These are phyloP conservation scores for Seiridium cupressi DNA, from an alignment of 2,329 filamentous ascomycete species.

Conservation along the genomic window DNA sequence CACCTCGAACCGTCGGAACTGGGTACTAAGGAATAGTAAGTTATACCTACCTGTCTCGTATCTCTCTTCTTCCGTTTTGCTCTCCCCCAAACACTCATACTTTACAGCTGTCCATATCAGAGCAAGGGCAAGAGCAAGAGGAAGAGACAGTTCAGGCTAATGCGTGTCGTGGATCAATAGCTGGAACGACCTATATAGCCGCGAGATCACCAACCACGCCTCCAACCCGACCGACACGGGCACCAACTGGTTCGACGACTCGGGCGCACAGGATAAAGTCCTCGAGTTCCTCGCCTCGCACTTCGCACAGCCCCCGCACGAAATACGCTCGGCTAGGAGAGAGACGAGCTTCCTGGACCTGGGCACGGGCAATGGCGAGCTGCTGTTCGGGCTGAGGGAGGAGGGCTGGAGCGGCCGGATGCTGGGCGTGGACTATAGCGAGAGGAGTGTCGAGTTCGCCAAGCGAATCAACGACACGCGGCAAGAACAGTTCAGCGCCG, in stretches of 20 bases:
- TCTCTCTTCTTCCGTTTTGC: neutral
- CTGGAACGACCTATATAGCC: constrained; percentile 74
- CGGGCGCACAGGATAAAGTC: constrained; percentile 80
- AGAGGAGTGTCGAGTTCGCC: constrained; percentile 72
- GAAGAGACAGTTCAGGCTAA: too few species aligned
- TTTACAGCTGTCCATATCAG: too few species aligned
- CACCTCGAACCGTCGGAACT: constrained; percentile 75
- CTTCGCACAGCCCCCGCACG: constrained; percentile 19
- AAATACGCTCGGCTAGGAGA: constrained; percentile 11
- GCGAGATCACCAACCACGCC: constrained; percentile 69
- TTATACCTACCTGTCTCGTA: constrained; percentile 16
- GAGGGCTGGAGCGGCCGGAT: constrained; percentile 64
- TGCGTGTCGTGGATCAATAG: constrained; percentile 36
- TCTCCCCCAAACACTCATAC: too few species aligned
- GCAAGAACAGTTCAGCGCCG: constrained; percentile 14
- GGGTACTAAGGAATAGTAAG: constrained; percentile 88
- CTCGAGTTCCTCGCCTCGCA: constrained; percentile 60
- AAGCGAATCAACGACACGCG: constrained; percentile 52
- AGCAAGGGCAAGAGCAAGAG: too few species aligned
- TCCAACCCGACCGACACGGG: constrained; percentile 75
- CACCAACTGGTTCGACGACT: constrained; percentile 96
- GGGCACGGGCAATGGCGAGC: constrained; percentile 89
- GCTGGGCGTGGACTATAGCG: constrained; percentile 87
- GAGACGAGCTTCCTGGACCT: constrained; percentile 74
- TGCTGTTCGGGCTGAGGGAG: constrained; percentile 78